Evolutionary conservation across 2,329 filamentous ascomycete genomes (phyloP).

Genomic region (Magnaporthiopsis incrustans): DNA sequence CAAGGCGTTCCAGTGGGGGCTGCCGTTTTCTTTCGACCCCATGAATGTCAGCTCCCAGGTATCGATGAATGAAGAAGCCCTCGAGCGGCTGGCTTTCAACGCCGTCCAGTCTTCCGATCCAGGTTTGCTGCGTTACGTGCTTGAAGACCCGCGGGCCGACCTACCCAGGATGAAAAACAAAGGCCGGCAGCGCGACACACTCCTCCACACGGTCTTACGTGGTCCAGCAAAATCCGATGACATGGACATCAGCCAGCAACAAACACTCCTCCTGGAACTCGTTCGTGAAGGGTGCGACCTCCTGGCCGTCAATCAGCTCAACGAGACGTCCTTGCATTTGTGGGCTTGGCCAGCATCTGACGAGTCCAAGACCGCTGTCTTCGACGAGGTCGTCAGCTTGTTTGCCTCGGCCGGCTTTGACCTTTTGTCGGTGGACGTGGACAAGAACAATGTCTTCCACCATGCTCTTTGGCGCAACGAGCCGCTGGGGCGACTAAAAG

Average conservation of each 20-base stretch:
- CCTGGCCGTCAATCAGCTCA: not conserved
- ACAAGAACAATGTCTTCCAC: not conserved
- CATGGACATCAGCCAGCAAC: not conserved
- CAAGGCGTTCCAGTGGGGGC: not conserved
- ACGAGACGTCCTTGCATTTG: not conserved
- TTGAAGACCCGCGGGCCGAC: not conserved
- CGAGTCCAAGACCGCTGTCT: not conserved
- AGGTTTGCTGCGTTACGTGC: not conserved
- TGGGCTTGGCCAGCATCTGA: not conserved
- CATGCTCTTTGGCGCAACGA: not conserved
- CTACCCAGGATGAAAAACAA: not conserved
- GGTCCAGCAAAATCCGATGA: not conserved
- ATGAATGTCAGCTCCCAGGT: not conserved
- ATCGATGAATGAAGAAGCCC: not conserved
- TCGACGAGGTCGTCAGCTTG: not conserved
- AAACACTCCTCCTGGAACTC: not conserved
- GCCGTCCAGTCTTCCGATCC: not conserved
- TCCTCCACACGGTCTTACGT: too few species aligned
- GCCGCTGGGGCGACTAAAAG: not conserved
- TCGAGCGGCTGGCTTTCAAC: not conserved
- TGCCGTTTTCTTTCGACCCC: not conserved
- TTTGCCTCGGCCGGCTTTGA: not conserved
- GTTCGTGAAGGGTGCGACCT: not conserved
- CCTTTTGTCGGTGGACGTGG: not conserved
- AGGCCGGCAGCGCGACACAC: not conserved